Evolutionary conservation across 768 basidiomycete genomes (phyloP), one percentile per base, ranked within the genome.

Genomic region (Boletales sp.): DNA sequence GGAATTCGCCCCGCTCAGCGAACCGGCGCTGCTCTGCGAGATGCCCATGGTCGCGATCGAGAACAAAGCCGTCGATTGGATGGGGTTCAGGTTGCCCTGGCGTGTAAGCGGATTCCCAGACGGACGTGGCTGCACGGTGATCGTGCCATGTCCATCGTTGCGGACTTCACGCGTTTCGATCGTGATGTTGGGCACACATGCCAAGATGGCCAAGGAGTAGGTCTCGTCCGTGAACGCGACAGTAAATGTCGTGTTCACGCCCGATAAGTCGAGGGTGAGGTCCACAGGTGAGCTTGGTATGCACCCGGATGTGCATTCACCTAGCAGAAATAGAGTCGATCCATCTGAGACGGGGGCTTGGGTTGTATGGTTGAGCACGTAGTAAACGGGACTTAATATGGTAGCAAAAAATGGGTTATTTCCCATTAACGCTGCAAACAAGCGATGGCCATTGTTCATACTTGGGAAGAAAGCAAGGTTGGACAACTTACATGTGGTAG

Each of bases 91-190:
- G 39, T 66, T 66, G 0, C 63, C 57, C 43, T 66, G 64, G 5
- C 30, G 50, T 1, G 35, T 50, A 29, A 65, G 37, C 43, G 30
- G 48, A 35, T 9, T 8, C 2, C 56, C 52, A 14, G 43, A 11
- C 2, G 47, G 50, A 12, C 27, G 56, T 0, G 61, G 53, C 15
- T 57, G 66, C 29, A 65, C 61, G 11, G 8, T 44, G 3, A 68
- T 10, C 3, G 48, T 1, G 3, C 64, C 60, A 15, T 51, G 45
- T 9, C 61, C 59, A 5, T 57, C 40, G 27, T 46, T 63, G 13
- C 61, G 47, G 14, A 66, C 56, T 40, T 65, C 66, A 12, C 66
- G 61, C 2, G 66, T 68, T 47, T 66, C 53, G 30, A 67, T 56
- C 2, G 40, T 49, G 29, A 52, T 43, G 38, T 63, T 61, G 19